Evolutionary conservation across 2,329 filamentous ascomycete genomes (phyloP).

Genomic region (Basipetospora chlamydospora): DNA sequence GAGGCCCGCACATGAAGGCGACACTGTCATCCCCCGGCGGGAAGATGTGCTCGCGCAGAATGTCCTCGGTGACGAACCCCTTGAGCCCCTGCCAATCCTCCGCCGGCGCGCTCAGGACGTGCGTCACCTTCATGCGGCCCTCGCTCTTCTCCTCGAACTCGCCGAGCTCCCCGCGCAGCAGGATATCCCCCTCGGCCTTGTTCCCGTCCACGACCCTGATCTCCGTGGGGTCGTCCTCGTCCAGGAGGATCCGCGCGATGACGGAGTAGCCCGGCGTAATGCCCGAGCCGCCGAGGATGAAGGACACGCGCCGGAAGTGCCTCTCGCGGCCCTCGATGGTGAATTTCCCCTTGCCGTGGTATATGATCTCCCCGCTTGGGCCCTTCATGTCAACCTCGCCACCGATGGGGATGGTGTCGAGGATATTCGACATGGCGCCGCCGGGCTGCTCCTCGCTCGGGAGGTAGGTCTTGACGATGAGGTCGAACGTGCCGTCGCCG

Average conservation of each 20-base stretch:
- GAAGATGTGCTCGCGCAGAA: constrained; percentile 25
- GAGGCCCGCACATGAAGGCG: constrained; percentile 33
- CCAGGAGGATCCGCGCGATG: constrained; percentile 25
- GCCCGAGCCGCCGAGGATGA: constrained; percentile 34
- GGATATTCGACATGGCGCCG: constrained; percentile 37
- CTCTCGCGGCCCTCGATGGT: constrained; percentile 21
- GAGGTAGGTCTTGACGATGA: constrained; percentile 37
- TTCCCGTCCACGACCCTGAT: constrained; percentile 32
- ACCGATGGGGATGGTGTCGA: constrained; percentile 31
- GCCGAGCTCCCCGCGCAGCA: constrained; percentile 27
- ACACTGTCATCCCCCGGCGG: constrained; percentile 23
- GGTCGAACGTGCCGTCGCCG: constrained; percentile 29
- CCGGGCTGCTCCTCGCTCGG: constrained; percentile 30
- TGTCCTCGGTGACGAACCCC: constrained; percentile 24
- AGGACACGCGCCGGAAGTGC: constrained; percentile 28
- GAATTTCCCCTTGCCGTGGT: constrained; percentile 31
- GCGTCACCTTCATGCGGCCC: constrained; percentile 26
- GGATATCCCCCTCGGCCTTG: constrained; percentile 29
- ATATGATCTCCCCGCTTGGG: constrained; percentile 33
- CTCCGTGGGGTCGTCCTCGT: constrained; percentile 19
- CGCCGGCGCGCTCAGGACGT: constrained; percentile 29
- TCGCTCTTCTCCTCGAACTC: constrained; percentile 20
- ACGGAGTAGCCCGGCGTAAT: constrained; percentile 37
- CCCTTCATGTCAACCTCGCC: constrained; percentile 36
- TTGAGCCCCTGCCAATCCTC: constrained; percentile 28